Percentiles rank a stretch among this genome's conserved stretches.
Conservation (phyloP, 2,329 filamentous ascomycete species). For the Aspergillus ochraceus region DNA sequence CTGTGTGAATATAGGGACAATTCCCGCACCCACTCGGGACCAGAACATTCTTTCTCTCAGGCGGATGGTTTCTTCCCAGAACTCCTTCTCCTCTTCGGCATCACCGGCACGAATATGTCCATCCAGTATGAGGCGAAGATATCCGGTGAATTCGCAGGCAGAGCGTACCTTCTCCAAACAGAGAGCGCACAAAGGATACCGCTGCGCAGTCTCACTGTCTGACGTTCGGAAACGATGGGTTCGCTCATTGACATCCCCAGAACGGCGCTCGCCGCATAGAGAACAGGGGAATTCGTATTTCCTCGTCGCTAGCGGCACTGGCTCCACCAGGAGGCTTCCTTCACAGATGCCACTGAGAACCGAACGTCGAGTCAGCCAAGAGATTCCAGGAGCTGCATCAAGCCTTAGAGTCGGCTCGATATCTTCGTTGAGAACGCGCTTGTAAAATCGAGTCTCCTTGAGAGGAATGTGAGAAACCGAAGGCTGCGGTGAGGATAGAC, state of each 20-base stretch:
- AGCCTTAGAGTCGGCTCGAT: conserved; percentile 91
- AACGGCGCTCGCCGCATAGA: conserved; percentile 81
- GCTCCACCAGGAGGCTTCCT: conserved; percentile 85
- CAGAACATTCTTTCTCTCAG: conserved; percentile 96
- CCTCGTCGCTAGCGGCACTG: conserved; percentile 63
- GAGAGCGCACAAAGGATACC: conserved; percentile 86
- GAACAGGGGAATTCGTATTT: conserved; percentile 68
- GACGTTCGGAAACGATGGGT: conserved; percentile 87
- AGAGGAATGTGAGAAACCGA: conserved; percentile 55
- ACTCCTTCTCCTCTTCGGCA: conserved; percentile 77
- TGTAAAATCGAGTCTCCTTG: conserved; percentile 93
- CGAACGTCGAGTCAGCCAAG: conserved; percentile 85
- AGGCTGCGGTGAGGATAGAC: conserved; percentile 42
- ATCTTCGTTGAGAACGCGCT: conserved; percentile 82
- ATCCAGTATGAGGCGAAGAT: conserved; percentile 86
- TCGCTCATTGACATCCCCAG: conserved; percentile 68
- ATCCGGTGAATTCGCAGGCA: conserved; percentile 89
- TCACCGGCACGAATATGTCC: conserved; percentile 86
- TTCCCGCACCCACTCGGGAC: conserved; percentile 87
- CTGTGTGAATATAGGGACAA: conserved; percentile 64
- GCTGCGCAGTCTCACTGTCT: conserved; percentile 81
- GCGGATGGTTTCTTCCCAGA: conserved; percentile 92
- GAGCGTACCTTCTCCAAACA: conserved; percentile 81
- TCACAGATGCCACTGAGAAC: conserved; percentile 82
- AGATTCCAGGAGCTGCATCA: conserved; percentile 85